Evolutionary conservation across 1,284 basidiomycete species (phyloP).

Genomic region (Tetrapyrgos nigripes): DNA sequence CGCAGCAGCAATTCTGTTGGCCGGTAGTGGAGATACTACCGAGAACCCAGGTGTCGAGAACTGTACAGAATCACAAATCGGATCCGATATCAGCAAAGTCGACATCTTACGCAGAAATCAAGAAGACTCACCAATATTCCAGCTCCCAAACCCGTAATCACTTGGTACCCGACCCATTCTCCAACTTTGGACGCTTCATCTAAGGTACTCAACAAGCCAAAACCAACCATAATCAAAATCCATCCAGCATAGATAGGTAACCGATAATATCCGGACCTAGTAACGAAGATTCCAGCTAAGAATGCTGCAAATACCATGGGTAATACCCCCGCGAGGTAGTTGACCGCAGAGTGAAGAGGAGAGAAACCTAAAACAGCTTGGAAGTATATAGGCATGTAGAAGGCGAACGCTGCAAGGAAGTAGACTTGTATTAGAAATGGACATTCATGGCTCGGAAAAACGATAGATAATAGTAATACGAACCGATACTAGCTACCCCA

Average conservation of each 20-base stretch:
- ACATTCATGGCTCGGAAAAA: background rate
- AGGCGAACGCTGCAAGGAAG: slow-evolving; percentile 11
- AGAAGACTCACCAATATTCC: background rate
- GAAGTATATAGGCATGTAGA: slow-evolving; percentile 40
- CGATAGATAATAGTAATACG: background rate
- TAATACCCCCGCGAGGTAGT: slow-evolving; percentile 21
- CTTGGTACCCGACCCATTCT: background rate
- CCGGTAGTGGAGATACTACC: background rate
- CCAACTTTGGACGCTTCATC: slow-evolving; percentile 24
- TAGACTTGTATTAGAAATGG: background rate
- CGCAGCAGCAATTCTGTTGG: background rate
- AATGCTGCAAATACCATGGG: slow-evolving; percentile 27
- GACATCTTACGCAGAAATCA: background rate
- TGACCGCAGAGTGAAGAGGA: slow-evolving; percentile 39
- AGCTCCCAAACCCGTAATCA: background rate
- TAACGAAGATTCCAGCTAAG: slow-evolving; percentile 19
- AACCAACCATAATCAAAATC: slow-evolving; percentile 29
- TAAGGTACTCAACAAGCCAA: slow-evolving; percentile 34
- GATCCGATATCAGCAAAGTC: too few relatives aligned
- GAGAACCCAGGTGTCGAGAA: background rate
- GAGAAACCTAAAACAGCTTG: slow-evolving; percentile 36
- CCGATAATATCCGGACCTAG: slow-evolving; percentile 17
- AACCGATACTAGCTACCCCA: background rate
- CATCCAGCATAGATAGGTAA: slow-evolving; percentile 35
- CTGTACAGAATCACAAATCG: background rate